A percentile compares a stretch with the other conserved stretches of the same genome.
phyloP scores from a whole-genome alignment of 306 rosid genomes.

The Delonix regia region DNA sequence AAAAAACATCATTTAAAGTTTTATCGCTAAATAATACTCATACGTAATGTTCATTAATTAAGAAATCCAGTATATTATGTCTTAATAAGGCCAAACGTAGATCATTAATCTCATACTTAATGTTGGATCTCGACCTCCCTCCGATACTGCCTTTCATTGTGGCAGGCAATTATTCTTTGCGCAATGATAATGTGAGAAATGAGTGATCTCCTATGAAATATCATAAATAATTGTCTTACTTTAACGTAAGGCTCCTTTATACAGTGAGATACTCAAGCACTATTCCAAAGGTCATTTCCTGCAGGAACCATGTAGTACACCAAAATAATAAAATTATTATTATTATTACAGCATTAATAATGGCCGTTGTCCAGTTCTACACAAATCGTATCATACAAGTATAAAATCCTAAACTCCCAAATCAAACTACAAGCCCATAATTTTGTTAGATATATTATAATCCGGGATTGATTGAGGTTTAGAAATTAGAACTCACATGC shows the following conservation, averaged over 20 bases:
- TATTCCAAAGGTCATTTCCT: slow-evolving; percentile 4
- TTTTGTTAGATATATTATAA: slow-evolving; percentile 32
- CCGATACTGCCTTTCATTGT: slow-evolving; percentile 20
- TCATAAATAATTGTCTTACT: slow-evolving; percentile 20
- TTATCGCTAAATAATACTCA: neutral
- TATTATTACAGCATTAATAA: slow-evolving; percentile 24
- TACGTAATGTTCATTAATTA: neutral
- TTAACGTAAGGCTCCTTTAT: slow-evolving; percentile 11
- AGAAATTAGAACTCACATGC: slow-evolving; percentile 54
- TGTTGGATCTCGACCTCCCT: slow-evolving; percentile 64
- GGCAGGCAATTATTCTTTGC: slow-evolving; percentile 19
- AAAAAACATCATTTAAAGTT: neutral
- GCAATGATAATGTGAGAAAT: slow-evolving; percentile 37
- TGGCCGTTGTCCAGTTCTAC: neutral
- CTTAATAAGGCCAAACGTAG: slow-evolving; percentile 52
- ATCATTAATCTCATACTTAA: slow-evolving; percentile 51
- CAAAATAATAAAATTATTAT: neutral
- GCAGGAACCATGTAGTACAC: slow-evolving; percentile 23
- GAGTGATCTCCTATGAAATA: slow-evolving; percentile 37
- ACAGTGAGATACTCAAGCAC: slow-evolving; percentile 9
- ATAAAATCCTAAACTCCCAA: slow-evolving; percentile 23
- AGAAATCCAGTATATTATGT: slow-evolving; percentile 28
- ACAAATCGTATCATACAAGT: slow-evolving; percentile 11
- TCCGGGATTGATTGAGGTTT: slow-evolving; percentile 42
- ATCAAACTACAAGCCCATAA: slow-evolving; percentile 36